phyloP scores from a whole-genome alignment of 768 basidiomycete species.

The Amyloporia xantha region DNA sequence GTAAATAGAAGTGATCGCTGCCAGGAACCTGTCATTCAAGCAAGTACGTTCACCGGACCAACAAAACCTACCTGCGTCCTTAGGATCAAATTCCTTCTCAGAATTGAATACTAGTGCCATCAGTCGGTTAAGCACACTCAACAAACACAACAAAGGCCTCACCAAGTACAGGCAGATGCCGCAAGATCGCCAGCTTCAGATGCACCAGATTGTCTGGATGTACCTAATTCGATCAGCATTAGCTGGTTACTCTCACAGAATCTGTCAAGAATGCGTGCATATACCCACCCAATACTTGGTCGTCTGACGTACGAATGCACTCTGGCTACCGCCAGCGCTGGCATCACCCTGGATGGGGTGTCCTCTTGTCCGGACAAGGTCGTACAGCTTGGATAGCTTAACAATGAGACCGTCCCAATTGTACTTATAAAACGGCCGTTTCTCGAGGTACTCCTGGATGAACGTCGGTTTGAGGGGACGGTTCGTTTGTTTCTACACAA shows the following conservation, averaged over 20 bases:
- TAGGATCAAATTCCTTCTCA: conserved; percentile 85
- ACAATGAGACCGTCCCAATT: conserved; percentile 96
- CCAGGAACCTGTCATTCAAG: conserved; percentile 6
- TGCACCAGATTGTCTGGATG: conserved; percentile 94
- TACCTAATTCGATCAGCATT: too few species aligned
- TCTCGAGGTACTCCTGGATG: conserved; percentile 86
- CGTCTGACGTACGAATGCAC: conserved; percentile 96
- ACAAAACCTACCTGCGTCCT: conserved; percentile 58
- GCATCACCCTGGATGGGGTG: conserved; percentile 93
- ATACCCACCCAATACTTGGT: conserved; percentile 92
- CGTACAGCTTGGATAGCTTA: conserved; percentile 90
- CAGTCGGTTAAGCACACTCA: conserved; percentile 6
- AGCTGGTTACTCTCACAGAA: too few species aligned
- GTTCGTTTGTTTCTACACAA: conserved; percentile 85
- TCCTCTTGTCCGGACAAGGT: conserved; percentile 91
- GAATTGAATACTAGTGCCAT: conserved; percentile 75
- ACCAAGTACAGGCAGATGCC: conserved; percentile 93
- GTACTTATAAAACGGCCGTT: conserved; percentile 93
- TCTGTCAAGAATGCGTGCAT: background rate
- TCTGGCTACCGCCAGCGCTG: conserved; percentile 90
- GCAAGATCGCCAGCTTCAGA: conserved; percentile 87
- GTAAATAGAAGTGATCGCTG: conserved; percentile 95
- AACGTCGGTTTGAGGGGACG: conserved; percentile 79
- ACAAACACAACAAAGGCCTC: conserved; percentile 14
- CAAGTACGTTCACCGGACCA: background rate